Evolutionary conservation across 768 basidiomycete genomes (phyloP), one percentile per base, ranked within the genome.

Genomic region (Hydnum rufescens): DNA sequence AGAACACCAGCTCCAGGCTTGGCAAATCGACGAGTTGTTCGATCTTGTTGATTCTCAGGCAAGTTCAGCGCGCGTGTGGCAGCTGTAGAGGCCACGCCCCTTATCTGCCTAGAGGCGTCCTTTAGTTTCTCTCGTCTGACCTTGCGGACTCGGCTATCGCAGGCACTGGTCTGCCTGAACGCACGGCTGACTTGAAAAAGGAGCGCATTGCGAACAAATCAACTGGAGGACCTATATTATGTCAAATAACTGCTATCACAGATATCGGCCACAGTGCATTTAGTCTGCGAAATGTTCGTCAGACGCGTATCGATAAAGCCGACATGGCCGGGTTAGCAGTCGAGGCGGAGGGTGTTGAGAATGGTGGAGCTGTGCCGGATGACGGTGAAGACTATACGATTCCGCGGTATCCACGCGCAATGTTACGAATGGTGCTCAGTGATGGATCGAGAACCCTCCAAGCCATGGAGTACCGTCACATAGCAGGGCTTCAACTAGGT

Each of bases 261-360:
- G 92, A 96, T 53, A 79, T 95, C 22, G 85, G 80, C 0, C 67
- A 74, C 42, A 88, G 88, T 57, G 92, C 90, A 0, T 84, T 87
- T 60, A 76, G 70, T 50, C 70, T 95, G 18, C 72, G 80, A 55
- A 82, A 82, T 58, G 72, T 75, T 23, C 72, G 81, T 22, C 70
- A 76, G 51, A 75, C 77, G 8, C 71, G 73, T 18, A 74, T 75
- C 55, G 79, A 82, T 58, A 69, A 86, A 31, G 66, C 74, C 51
- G 74, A 77, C 46, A 72, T 76, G 4, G 79, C 67, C 18, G 74
- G 74, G 52, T 62, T 72, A 29, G 67, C 65, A 5, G 70, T 65
- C 13, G 64, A 64, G 1, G 76, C 76, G 55, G 44, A 47, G 8
- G 44, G 26, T 13, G 26, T 13, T 8, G 44, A 47, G 13, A 28